These are phyloP conservation scores for Penicillium psychrosexuale DNA, from an alignment of 2,329 filamentous ascomycete species.

Conservation along the genomic window DNA sequence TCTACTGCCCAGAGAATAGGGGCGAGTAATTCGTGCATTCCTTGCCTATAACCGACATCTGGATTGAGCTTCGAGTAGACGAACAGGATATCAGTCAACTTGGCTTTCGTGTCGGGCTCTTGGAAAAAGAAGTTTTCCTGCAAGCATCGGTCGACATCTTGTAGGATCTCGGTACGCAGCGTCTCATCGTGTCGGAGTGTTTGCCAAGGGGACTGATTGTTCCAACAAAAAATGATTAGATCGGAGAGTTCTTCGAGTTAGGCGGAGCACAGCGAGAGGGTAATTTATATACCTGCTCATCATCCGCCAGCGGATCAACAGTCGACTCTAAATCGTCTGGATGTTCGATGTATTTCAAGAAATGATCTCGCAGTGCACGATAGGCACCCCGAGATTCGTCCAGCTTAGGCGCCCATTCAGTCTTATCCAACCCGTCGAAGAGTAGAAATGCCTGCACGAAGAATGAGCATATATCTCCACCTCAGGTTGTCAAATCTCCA, in stretches of 20 bases:
- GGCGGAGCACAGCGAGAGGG: neutral
- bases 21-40: slow-evolving; percentile 95
- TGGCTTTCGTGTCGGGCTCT: slow-evolving; percentile 69
- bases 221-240: slow-evolving; percentile 21
- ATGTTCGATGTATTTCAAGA: slow-evolving; percentile 77
- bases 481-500: slow-evolving; percentile 12
- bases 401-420: slow-evolving; percentile 67
- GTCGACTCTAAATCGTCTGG: slow-evolving; percentile 74
- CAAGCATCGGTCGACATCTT: slow-evolving; percentile 87
- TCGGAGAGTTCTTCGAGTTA: slow-evolving; percentile 13
- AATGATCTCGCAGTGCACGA: slow-evolving; percentile 65
- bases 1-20: slow-evolving; percentile 83
- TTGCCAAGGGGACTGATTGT: slow-evolving; percentile 79
- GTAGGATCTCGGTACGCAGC: slow-evolving; percentile 81
- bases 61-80: slow-evolving; percentile 92
- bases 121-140: slow-evolving; percentile 91
- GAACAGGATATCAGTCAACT: slow-evolving; percentile 86
- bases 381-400: slow-evolving; percentile 72
- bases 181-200: slow-evolving; percentile 80
- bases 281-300: slow-evolving; percentile 57
- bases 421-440: slow-evolving; percentile 63
- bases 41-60: slow-evolving; percentile 87
- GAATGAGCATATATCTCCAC: slow-evolving; percentile 21
- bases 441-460: slow-evolving; percentile 69
- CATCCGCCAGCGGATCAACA: slow-evolving; percentile 82